Percentiles rank a stretch among this genome's conserved stretches.
Conservation (phyloP, 1,284 basidiomycete genomes). For the Athelia sp. region DNA sequence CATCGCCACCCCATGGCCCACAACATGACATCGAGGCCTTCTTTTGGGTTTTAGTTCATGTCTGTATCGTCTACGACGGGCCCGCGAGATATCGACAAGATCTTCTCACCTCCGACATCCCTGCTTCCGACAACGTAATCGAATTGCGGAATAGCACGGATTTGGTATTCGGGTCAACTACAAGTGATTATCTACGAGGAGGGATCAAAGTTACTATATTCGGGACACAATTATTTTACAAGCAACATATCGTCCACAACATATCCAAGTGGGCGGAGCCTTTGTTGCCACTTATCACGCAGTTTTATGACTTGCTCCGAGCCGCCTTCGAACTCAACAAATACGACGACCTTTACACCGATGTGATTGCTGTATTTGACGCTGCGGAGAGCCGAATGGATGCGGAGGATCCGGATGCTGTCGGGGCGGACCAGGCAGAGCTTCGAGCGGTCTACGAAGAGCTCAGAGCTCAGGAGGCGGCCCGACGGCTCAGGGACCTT, state of each 20-base stretch:
- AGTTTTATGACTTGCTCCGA: not conserved
- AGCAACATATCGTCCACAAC: not conserved
- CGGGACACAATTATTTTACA: not conserved
- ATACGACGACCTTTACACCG: not conserved
- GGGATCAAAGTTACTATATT: not conserved
- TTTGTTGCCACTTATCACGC: not conserved
- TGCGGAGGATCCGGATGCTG: too few species aligned
- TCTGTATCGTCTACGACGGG: not conserved
- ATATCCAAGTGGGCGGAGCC: not conserved
- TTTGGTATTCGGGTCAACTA: too few species aligned
- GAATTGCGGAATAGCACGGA: too few species aligned
- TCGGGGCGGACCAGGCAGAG: too few species aligned
- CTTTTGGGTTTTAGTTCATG: not conserved
- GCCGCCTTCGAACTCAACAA: not conserved
- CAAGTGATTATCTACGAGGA: not conserved
- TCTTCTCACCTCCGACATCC: too few species aligned
- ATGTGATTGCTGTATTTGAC: not conserved
- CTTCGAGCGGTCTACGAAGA: too few species aligned
- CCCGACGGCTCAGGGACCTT: too few species aligned
- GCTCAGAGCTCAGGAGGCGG: too few species aligned
- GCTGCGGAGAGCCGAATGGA: too few species aligned
- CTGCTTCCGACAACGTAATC: not conserved
- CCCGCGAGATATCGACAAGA: not conserved
- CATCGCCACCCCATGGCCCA: not conserved
- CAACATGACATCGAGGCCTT: not conserved